Conservation (phyloP, 129 eudicot species). For the Arctium lappa region DNA sequence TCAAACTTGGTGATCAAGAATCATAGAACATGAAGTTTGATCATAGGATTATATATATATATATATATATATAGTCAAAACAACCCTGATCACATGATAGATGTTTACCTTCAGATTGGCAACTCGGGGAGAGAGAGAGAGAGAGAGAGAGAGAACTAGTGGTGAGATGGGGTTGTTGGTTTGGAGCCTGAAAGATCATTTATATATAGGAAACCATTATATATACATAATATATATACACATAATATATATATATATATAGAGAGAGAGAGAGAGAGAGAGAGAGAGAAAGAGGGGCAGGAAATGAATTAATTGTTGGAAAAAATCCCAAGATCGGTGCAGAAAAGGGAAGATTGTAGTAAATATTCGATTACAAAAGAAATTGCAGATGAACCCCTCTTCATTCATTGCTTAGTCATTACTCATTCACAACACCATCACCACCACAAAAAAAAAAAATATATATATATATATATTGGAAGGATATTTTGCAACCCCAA, state of each 20-base stretch:
- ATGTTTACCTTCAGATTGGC: conserved; percentile 39
- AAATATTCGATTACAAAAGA: not conserved
- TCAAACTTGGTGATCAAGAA: not conserved
- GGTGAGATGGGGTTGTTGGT: conserved; percentile 44
- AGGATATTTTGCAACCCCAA: too few species aligned
- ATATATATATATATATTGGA: too few species aligned
- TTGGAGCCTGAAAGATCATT: conserved; percentile 44
- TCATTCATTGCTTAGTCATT: conserved; percentile 15
- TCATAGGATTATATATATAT: conserved; percentile 8
- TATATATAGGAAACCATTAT: conserved; percentile 29
- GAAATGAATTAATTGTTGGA: conserved; percentile 13
- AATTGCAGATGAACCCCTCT: conserved; percentile 4
- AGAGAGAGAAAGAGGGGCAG: not conserved
- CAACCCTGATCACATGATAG: conserved; percentile 3
- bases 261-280: not conserved
- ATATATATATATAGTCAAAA: conserved; percentile 1
- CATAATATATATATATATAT: not conserved
- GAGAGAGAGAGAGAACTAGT: conserved; percentile 3
- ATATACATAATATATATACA: not conserved
- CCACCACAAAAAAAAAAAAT: too few species aligned
- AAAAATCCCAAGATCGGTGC: not conserved
- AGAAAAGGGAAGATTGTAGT: conserved; percentile 5
- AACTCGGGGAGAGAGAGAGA: not conserved
- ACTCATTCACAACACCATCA: not conserved
- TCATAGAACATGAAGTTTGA: conserved; percentile 2